Evolutionary conservation across 2,329 filamentous ascomycete species (phyloP), one percentile per base, ranked within the genome.

Genomic region (Thielaviopsis musarum): DNA sequence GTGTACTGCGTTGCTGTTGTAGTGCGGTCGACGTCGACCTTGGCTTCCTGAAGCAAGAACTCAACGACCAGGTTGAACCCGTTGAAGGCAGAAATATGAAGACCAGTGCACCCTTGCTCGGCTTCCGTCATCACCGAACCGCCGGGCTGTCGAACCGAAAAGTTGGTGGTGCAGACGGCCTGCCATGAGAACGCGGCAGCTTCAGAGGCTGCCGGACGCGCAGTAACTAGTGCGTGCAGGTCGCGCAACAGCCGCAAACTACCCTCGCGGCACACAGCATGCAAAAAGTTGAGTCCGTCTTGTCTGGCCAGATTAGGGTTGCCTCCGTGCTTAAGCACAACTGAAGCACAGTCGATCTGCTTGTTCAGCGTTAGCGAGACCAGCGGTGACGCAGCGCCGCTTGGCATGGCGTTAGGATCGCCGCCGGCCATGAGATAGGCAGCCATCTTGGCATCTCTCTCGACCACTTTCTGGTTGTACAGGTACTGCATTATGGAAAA

Each of bases 81-180:
- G 57, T 63, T 62, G 51, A 63, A 63, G 17, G 61, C 61, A 1
- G 62, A 57, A 17, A 63, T 49, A 22, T 63, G 62, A 24, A 63
- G 54, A 0, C 59, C 56, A 15, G 60, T 63, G 57, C 61, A 62
- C 19, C 56, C 53, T 2, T 26, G 52, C 3, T 52, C 45, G 22
- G 34, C 13, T 7, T 59, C 58, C 1, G 57, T 38, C 3, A n/a
- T n/a, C 28, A 59, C 21, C 5, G 21, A 22, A 24, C 54, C 59
- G 10, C 57, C 57, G 6, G 41, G 49, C n/a, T 62, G 61, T 26
- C 30, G 48, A 7, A 63, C 38, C 5, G 59, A 59, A 52, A 63
- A 63, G 30, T 61, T 60, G 2, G 62, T 61, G 24, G 51, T 26
- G 45, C 62, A 63, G 1, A 38, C 54, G n/a, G 56, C 38, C 15